Conservation (phyloP, 2,329 filamentous ascomycete species). For the Delphinella strobiligena region DNA sequence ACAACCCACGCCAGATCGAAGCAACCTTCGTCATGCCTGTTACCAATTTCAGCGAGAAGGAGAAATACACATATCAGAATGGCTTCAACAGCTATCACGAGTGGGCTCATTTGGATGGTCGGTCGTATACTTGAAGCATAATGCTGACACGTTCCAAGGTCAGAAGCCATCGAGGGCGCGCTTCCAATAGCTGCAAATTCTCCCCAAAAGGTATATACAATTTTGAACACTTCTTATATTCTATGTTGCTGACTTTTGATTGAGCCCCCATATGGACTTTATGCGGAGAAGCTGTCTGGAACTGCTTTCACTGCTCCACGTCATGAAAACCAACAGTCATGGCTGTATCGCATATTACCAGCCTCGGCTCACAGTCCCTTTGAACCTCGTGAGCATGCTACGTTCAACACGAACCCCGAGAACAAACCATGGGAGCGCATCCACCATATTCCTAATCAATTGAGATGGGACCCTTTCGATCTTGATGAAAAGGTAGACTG, state of each 20-base stretch:
- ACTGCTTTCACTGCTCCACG: constrained; percentile 48
- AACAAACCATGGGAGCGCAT: constrained; percentile 43
- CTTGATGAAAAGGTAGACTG: constrained; percentile 57
- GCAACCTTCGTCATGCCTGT: constrained; percentile 52
- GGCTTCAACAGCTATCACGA: constrained; percentile 70
- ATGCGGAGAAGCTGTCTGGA: constrained; percentile 59
- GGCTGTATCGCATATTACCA: constrained; percentile 46
- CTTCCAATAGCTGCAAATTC: constrained; percentile 68
- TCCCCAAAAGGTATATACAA: constrained; percentile 58
- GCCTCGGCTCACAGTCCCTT: constrained; percentile 47
- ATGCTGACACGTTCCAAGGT: constrained; percentile 33
- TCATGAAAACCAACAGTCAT: constrained; percentile 45
- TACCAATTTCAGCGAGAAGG: constrained; percentile 49
- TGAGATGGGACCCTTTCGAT: constrained; percentile 70
- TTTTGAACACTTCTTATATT: no score
- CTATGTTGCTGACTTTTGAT: background rate
- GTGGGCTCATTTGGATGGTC: constrained; percentile 35
- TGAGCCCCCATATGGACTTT: constrained; percentile 60
- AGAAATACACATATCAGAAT: constrained; percentile 66
- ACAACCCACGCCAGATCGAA: no score
- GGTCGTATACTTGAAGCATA: background rate
- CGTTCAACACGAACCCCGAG: constrained; percentile 39
- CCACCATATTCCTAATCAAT: constrained; percentile 67
- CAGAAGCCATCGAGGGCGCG: constrained; percentile 63
- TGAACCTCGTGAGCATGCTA: constrained; percentile 34